phyloP scores from a whole-genome alignment of 306 rosid genomes.

The Dryas octopetala region DNA sequence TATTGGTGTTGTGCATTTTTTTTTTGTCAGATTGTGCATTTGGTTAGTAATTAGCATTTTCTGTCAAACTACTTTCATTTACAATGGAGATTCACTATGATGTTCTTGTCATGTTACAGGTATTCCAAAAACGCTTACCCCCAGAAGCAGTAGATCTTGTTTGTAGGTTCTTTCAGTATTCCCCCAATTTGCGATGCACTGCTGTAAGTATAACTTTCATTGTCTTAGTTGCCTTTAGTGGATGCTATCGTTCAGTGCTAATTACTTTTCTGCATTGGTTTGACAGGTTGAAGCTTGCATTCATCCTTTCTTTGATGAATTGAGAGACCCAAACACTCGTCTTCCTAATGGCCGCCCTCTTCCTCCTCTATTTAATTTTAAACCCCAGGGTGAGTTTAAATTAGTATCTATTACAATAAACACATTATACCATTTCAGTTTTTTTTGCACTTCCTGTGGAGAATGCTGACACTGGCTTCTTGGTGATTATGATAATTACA shows the following conservation, averaged over 20 bases:
- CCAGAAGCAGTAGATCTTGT: slow-evolving; percentile 99
- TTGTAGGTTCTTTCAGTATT: slow-evolving; percentile 97
- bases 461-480: neutral
- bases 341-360: slow-evolving; percentile 99
- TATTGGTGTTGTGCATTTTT: neutral
- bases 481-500: neutral
- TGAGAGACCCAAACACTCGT: slow-evolving; percentile 90
- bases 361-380: slow-evolving; percentile 93
- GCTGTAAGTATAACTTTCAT: slow-evolving; percentile 61
- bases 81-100: slow-evolving; percentile 10
- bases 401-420: neutral
- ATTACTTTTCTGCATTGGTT: slow-evolving; percentile 17
- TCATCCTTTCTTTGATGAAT: slow-evolving; percentile 98
- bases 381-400: slow-evolving; percentile 66
- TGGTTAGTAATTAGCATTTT: neutral
- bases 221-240: neutral
- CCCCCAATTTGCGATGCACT: slow-evolving; percentile 97
- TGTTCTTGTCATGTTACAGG: slow-evolving; percentile 47
- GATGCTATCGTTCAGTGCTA: neutral
- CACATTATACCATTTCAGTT: neutral
- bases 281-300: slow-evolving; percentile 96
- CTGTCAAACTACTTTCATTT: neutral
- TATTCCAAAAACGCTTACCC: slow-evolving; percentile 94
- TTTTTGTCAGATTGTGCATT: no score
- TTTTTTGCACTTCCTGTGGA: neutral